phyloP scores from a whole-genome alignment of 257 asterid genomes.

The Linaria vulgaris region DNA sequence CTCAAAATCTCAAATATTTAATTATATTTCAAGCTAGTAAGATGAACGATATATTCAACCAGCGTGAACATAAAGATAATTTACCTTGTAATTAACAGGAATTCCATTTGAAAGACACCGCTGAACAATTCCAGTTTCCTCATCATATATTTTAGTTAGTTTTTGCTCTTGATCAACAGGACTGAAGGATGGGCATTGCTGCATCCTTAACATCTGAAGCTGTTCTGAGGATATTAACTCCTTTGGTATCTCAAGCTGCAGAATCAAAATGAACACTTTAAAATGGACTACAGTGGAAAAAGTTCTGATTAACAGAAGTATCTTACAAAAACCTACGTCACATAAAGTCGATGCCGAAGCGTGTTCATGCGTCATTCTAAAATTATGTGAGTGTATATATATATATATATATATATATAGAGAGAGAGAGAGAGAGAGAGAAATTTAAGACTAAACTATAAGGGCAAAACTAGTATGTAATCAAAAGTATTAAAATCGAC shows the following conservation, averaged over 20 bases:
- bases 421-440: too few relatives aligned
- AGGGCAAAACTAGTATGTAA: too few relatives aligned
- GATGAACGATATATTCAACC: constrained; percentile 4
- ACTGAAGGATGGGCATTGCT: constrained; percentile 61
- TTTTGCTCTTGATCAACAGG: constrained; percentile 57
- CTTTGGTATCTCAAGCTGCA: constrained; percentile 96
- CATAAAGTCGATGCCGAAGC: too few relatives aligned
- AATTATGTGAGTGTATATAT: too few relatives aligned
- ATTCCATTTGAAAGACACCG: constrained; percentile 96
- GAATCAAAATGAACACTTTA: constrained; percentile 22
- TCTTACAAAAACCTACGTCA: too few relatives aligned
- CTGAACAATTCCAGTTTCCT: constrained; percentile 84
- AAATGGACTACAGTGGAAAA: constrained; percentile 8
- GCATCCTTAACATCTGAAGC: constrained; percentile 61
- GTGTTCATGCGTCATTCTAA: too few relatives aligned
- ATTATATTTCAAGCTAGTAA: not conserved
- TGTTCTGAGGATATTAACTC: constrained; percentile 69
- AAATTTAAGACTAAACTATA: too few relatives aligned
- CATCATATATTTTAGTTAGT: constrained; percentile 57
- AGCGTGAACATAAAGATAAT: constrained; percentile 14
- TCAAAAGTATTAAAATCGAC: too few relatives aligned
- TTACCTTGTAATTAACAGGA: constrained; percentile 91
- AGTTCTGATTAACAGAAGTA: constrained; percentile 4
- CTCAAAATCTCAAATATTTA: constrained; percentile 4
- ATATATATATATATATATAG: too few relatives aligned